A percentile compares a stretch with the other conserved stretches of the same genome.
Evolutionary conservation across 2,329 filamentous ascomycete genomes (phyloP).

Genomic region (Curvularia eragrostidis): DNA sequence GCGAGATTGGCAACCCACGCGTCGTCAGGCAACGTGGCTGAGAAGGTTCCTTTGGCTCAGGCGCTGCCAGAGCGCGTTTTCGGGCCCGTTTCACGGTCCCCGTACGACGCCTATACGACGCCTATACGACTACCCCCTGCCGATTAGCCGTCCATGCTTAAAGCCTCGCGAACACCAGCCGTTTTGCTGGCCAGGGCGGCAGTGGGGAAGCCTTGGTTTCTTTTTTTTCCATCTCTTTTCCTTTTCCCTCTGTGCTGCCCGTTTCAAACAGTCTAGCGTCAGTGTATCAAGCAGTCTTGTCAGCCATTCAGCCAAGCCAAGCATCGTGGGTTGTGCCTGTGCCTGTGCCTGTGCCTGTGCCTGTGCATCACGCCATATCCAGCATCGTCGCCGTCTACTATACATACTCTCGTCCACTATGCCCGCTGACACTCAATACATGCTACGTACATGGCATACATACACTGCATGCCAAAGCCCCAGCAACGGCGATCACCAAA

Average conservation of each 20-base stretch:
- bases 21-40: constrained; percentile 44
- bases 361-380: background rate
- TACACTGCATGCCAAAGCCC: constrained; percentile 5
- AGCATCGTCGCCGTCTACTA: background rate
- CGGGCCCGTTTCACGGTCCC: background rate
- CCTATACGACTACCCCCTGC: constrained; percentile 9
- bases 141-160: background rate
- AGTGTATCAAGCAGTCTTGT: constrained; percentile 29
- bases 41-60: constrained; percentile 31
- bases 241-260: background rate
- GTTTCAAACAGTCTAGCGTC: constrained; percentile 28
- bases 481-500: background rate
- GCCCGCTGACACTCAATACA: constrained; percentile 11
- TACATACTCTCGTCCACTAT: too few species aligned
- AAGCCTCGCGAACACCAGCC: background rate
- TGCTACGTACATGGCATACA: too few species aligned
- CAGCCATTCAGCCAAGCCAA: constrained; percentile 16
- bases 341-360: background rate
- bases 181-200: background rate
- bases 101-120: constrained; percentile 13
- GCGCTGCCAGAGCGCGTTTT: constrained; percentile 34
- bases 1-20: constrained; percentile 19
- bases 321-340: background rate
- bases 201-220: background rate
- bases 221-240: background rate